A percentile compares a stretch with the other conserved stretches of the same genome.
Conservation (phyloP, 306 rosid genomes). For the Hippophae rhamnoides region DNA sequence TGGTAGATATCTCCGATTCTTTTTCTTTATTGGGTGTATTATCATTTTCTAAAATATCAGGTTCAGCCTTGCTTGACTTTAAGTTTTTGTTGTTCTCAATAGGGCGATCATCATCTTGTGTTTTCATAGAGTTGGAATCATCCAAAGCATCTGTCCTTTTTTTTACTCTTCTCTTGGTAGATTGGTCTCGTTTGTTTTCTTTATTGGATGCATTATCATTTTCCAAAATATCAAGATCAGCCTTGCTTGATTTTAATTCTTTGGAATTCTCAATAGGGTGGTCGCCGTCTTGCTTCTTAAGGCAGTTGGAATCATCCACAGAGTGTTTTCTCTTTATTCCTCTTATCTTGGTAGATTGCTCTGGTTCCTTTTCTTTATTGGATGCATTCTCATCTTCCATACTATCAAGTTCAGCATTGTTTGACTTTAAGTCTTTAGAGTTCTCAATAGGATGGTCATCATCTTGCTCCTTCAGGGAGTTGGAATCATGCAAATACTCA, state of each 20-base stretch:
- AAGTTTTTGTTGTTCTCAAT: slow-evolving; percentile 16
- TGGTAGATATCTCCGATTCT: no score
- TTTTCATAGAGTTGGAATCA: slow-evolving; percentile 35
- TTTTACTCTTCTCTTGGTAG: slow-evolving; percentile 25
- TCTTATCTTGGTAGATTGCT: slow-evolving; percentile 26
- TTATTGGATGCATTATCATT: slow-evolving; percentile 25
- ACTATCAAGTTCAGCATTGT: slow-evolving; percentile 32
- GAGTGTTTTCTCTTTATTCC: slow-evolving; percentile 26
- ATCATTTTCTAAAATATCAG: no score
- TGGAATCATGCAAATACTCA: slow-evolving; percentile 25
- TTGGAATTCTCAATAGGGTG: slow-evolving; percentile 35
- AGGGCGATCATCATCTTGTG: slow-evolving; percentile 34
- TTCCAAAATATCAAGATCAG: slow-evolving; percentile 38
- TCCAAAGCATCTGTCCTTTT: slow-evolving; percentile 23
- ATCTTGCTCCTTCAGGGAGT: slow-evolving; percentile 41
- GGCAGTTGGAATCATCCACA: slow-evolving; percentile 31
- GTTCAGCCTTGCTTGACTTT: no score
- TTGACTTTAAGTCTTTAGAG: slow-evolving; percentile 28
- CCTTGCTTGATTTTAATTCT: slow-evolving; percentile 23
- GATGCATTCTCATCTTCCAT: slow-evolving; percentile 33
- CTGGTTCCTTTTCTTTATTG: slow-evolving; percentile 25
- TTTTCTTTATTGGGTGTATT: no score
- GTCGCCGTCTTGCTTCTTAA: slow-evolving; percentile 35
- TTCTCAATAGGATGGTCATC: slow-evolving; percentile 31
- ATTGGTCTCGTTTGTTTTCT: slow-evolving; percentile 29